Evolutionary conservation across 352 stramenopile genomes (phyloP).

Genomic region (Globisporangium polare): DNA sequence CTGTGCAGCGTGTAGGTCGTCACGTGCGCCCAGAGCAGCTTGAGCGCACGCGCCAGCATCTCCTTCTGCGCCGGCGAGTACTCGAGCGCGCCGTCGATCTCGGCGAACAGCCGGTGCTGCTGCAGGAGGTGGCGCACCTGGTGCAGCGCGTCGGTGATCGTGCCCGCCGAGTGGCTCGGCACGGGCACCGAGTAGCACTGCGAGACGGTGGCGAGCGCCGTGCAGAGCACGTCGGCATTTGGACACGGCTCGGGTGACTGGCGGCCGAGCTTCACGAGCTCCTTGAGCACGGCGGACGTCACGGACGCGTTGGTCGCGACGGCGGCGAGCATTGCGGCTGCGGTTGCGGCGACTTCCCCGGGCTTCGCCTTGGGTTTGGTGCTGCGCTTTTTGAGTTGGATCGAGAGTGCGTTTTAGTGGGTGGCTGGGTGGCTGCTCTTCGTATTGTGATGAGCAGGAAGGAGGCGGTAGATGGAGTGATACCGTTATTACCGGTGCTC

Average conservation of each 20-base stretch:
- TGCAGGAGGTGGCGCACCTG: constrained; percentile 39
- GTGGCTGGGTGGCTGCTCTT: no score
- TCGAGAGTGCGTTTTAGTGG: no score
- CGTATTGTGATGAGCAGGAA: no score
- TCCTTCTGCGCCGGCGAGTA: constrained; percentile 26
- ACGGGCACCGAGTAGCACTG: constrained; percentile 47
- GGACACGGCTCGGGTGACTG: constrained; percentile 10
- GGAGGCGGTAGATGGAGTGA: no score
- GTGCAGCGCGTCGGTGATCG: constrained; percentile 34
- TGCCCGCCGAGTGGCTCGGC: constrained; percentile 27
- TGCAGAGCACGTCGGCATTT: constrained; percentile 32
- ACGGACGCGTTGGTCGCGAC: constrained; percentile 5
- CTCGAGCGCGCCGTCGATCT: background rate
- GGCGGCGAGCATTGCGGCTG: background rate
- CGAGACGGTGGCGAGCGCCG: constrained; percentile 35
- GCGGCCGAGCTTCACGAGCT: constrained; percentile 13
- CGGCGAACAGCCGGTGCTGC: constrained; percentile 32
- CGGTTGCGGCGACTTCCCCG: background rate
- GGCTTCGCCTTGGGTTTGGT: background rate
- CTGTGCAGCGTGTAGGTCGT: constrained; percentile 53
- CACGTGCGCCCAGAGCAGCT: constrained; percentile 57
- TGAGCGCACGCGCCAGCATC: constrained; percentile 32
- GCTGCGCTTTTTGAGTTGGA: background rate
- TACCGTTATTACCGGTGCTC: no score
- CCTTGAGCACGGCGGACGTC: constrained; percentile 12